Evolutionary conservation across 176 grass and related monocot species (phyloP).

Genomic region (Oryza officinalis): DNA sequence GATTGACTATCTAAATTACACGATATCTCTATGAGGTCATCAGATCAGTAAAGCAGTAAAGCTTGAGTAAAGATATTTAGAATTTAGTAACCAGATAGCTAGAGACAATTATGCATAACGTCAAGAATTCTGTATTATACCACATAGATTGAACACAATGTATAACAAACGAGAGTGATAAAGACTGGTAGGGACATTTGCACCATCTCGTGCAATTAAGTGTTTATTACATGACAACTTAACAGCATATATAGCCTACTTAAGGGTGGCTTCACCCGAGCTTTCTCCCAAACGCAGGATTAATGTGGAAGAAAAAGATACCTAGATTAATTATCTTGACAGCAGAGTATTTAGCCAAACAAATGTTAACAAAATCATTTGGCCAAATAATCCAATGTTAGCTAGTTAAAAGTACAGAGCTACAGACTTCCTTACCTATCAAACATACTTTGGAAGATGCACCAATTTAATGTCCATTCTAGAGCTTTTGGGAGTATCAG

Average conservation of each 20-base stretch:
- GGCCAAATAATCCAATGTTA: conserved; percentile 6
- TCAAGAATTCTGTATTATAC: neutral
- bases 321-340: neutral
- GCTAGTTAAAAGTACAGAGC: conserved; percentile 13
- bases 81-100: neutral
- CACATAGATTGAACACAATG: neutral
- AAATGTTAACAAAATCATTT: neutral
- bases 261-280: neutral
- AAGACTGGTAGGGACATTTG: conserved; percentile 1
- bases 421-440: conserved; percentile 64
- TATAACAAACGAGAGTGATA: neutral
- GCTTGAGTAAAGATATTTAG: neutral
- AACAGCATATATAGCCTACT: neutral
- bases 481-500: conserved; percentile 92
- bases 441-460: conserved; percentile 99
- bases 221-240: conserved; percentile 2
- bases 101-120: neutral
- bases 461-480: conserved; percentile 99
- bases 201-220: neutral
- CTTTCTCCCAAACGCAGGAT: neutral
- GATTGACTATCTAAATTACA: conserved; percentile 5
- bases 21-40: neutral
- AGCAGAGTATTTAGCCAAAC: neutral
- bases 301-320: conserved; percentile 21
- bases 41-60: neutral